A percentile compares a stretch with the other conserved stretches of the same genome.
phyloP scores from a whole-genome alignment of 805 yeast species.

The Saccharomycopsis olivae region DNA sequence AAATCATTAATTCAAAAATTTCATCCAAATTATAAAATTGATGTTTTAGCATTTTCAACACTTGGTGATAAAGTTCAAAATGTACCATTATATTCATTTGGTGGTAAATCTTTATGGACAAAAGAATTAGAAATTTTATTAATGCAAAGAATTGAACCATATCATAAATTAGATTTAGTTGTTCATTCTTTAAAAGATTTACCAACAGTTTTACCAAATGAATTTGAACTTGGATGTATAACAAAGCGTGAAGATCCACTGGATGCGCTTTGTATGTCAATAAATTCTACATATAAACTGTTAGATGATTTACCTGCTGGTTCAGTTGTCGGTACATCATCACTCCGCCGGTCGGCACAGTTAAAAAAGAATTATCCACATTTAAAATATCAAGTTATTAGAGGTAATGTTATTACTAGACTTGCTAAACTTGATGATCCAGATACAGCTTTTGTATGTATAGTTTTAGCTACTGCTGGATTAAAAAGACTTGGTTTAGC shows the following conservation, averaged over 20 bases:
- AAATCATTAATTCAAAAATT: conserved; percentile 44
- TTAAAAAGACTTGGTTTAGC: conserved; percentile 61
- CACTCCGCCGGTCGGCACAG: conserved; percentile 90
- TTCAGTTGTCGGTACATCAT: conserved; percentile 86
- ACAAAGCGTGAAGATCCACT: conserved; percentile 84
- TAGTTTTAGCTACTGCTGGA: conserved; percentile 90
- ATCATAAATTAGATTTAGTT: conserved; percentile 69
- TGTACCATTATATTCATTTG: conserved; percentile 85
- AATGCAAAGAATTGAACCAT: conserved; percentile 48
- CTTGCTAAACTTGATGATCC: conserved; percentile 69
- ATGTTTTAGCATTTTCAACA: conserved; percentile 72
- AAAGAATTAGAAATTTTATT: conserved; percentile 81
- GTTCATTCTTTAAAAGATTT: conserved; percentile 90
- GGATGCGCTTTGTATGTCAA: conserved; percentile 77
- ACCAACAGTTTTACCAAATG: conserved; percentile 87
- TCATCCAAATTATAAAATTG: conserved; percentile 59
- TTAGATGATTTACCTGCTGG: conserved; percentile 75
- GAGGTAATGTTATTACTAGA: conserved; percentile 82
- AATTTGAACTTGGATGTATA: conserved; percentile 82
- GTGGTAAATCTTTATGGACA: conserved; percentile 96
- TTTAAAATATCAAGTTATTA: conserved; percentile 67
- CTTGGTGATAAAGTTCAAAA: conserved; percentile 83
- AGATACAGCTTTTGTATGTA: conserved; percentile 53
- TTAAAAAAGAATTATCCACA: conserved; percentile 68
- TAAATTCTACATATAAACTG: conserved; percentile 48